Percentiles rank a stretch among this genome's conserved stretches.
phyloP scores from a whole-genome alignment of 306 rosid species.

The Cucumis hystrix region DNA sequence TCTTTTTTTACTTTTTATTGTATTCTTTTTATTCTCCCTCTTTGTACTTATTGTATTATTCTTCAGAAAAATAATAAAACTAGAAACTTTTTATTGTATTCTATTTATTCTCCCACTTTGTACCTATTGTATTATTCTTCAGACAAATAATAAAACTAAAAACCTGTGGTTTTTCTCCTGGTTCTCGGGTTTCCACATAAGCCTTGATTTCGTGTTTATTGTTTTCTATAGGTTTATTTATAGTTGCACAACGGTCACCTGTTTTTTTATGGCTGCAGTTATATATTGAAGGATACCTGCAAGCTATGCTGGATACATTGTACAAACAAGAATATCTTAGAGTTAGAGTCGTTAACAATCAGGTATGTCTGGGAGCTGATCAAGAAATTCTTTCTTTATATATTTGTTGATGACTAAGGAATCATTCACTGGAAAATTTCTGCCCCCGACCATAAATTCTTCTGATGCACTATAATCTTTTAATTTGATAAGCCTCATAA shows the following conservation, averaged over 20 bases:
- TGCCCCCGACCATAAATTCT: background rate
- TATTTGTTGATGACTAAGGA: background rate
- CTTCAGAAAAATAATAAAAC: too few species aligned
- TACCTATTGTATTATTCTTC: too few species aligned
- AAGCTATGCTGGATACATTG: conserved; percentile 90
- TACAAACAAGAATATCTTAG: conserved; percentile 86
- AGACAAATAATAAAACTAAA: too few species aligned
- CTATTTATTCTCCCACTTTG: too few species aligned
- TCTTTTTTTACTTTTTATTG: too few species aligned
- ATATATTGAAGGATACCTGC: conserved; percentile 93
- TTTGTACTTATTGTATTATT: too few species aligned
- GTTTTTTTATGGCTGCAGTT: conserved; percentile 43
- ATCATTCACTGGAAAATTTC: background rate
- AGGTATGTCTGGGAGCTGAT: conserved; percentile 31
- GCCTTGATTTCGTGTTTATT: too few species aligned
- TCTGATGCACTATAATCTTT: background rate
- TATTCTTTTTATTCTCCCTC: too few species aligned
- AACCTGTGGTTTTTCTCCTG: too few species aligned
- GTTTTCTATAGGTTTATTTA: background rate
- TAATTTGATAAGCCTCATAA: background rate
- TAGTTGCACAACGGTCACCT: background rate
- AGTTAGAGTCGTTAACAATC: conserved; percentile 74
- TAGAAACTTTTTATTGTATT: too few species aligned
- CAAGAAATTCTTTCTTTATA: background rate
- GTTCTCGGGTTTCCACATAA: too few species aligned